These are phyloP conservation scores for Thalassia testudinum DNA, from an alignment of 116 monocot species.

Conservation along the genomic window DNA sequence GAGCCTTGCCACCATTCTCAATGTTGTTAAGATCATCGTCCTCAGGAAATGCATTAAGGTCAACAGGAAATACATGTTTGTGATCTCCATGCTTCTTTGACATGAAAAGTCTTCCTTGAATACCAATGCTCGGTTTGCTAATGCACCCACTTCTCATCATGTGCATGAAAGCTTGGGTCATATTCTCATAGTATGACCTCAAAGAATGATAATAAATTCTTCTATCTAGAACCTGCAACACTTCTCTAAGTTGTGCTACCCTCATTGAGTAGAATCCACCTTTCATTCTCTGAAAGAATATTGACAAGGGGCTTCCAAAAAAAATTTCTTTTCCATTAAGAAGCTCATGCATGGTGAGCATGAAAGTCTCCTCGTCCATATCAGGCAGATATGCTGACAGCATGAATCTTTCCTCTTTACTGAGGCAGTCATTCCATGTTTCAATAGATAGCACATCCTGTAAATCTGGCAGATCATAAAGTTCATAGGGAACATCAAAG, in stretches of 20 bases:
- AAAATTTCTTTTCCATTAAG: slow-evolving; percentile 45
- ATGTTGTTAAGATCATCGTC: slow-evolving; percentile 29
- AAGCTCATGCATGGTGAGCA: slow-evolving; percentile 48
- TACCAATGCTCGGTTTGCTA: slow-evolving; percentile 17
- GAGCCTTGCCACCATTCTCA: slow-evolving; percentile 15
- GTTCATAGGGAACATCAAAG: slow-evolving; percentile 63
- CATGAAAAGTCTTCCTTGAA: slow-evolving; percentile 41
- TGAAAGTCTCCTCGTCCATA: slow-evolving; percentile 66
- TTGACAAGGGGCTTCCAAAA: slow-evolving; percentile 74
- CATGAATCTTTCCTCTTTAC: slow-evolving; percentile 68
- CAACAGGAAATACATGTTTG: slow-evolving; percentile 50
- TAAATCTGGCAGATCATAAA: slow-evolving; percentile 55
- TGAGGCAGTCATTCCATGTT: slow-evolving; percentile 72
- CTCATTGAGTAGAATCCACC: too few relatives aligned
- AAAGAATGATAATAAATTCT: too few relatives aligned
- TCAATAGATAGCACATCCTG: slow-evolving; percentile 67
- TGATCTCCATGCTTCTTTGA: slow-evolving; percentile 25
- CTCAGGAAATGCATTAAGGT: slow-evolving; percentile 69
- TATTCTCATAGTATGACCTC: too few relatives aligned
- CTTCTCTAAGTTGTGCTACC: too few relatives aligned
- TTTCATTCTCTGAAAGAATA: slow-evolving; percentile 35
- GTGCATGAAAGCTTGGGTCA: too few relatives aligned
- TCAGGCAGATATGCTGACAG: slow-evolving; percentile 75
- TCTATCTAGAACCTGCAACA: too few relatives aligned
- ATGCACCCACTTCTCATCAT: slow-evolving; percentile 28